These are phyloP conservation scores for Orbilia brochopaga DNA, from an alignment of 2,329 filamentous ascomycete genomes.

Conservation along the genomic window DNA sequence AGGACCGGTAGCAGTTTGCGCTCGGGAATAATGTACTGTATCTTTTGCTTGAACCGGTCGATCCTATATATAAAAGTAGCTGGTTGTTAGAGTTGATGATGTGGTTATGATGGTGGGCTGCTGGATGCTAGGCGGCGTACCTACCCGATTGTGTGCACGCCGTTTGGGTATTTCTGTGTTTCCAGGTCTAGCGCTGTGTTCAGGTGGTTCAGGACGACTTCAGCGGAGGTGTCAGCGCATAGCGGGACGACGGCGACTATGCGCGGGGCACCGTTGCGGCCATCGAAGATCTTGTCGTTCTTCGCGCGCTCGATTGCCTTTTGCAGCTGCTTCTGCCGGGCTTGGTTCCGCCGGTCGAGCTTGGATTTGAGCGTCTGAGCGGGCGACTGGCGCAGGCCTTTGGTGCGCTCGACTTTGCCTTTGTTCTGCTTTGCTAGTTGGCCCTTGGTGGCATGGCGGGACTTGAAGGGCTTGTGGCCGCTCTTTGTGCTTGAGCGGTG, in stretches of 20 bases:
- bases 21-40: constrained; percentile 80
- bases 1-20: constrained; percentile 72
- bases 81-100: neutral
- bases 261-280: constrained; percentile 82
- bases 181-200: constrained; percentile 82
- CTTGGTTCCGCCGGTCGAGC: constrained; percentile 91
- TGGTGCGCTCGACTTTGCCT: constrained; percentile 61
- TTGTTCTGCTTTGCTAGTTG: constrained; percentile 83
- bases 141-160: constrained; percentile 63
- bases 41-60: constrained; percentile 91
- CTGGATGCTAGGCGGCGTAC: neutral
- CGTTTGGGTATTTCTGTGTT: constrained; percentile 63
- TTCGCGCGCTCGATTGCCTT: constrained; percentile 84
- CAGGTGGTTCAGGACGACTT: constrained; percentile 71
- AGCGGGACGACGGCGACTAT: constrained; percentile 88
- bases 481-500: constrained; percentile 92
- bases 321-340: constrained; percentile 81
- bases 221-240: constrained; percentile 71
- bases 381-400: constrained; percentile 82
- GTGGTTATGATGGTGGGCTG: too few relatives aligned
- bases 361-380: constrained; percentile 98
- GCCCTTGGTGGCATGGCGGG: constrained; percentile 85
- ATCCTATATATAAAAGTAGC: too few relatives aligned
- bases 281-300: constrained; percentile 80
- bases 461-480: constrained; percentile 89